These are phyloP conservation scores for Quercus alba DNA, from an alignment of 306 rosid species.

Conservation along the genomic window DNA sequence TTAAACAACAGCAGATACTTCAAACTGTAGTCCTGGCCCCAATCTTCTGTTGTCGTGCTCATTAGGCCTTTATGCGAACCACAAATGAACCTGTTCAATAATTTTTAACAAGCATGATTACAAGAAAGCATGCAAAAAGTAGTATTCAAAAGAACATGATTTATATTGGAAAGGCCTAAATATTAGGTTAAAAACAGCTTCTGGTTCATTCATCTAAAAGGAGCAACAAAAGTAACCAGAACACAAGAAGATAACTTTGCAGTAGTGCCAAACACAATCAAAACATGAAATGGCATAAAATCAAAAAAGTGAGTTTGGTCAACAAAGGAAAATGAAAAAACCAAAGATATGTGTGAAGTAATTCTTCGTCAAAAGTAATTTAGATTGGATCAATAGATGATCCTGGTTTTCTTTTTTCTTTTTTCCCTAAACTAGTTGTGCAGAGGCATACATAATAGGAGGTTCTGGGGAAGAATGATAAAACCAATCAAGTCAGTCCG, in stretches of 20 bases:
- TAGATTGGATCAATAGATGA: neutral
- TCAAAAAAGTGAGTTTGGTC: neutral
- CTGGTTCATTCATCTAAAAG: neutral
- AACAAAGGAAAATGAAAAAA: neutral
- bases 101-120: neutral
- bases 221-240: neutral
- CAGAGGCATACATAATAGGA: neutral
- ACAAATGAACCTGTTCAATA: neutral
- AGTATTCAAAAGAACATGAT: neutral
- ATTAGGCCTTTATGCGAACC: neutral
- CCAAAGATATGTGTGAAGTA: neutral
- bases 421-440: neutral
- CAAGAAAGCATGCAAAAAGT: neutral
- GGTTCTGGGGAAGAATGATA: neutral
- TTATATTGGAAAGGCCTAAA: neutral
- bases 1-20: neutral
- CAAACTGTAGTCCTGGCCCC: neutral
- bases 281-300: neutral
- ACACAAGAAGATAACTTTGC: neutral
- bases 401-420: neutral
- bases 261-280: neutral
- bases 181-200: neutral
- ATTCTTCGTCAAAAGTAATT: neutral
- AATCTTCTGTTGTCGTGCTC: neutral
- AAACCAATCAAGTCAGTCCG: neutral